Conservation (phyloP, 768 basidiomycete species). For the Hypsizygus marmoreus region DNA sequence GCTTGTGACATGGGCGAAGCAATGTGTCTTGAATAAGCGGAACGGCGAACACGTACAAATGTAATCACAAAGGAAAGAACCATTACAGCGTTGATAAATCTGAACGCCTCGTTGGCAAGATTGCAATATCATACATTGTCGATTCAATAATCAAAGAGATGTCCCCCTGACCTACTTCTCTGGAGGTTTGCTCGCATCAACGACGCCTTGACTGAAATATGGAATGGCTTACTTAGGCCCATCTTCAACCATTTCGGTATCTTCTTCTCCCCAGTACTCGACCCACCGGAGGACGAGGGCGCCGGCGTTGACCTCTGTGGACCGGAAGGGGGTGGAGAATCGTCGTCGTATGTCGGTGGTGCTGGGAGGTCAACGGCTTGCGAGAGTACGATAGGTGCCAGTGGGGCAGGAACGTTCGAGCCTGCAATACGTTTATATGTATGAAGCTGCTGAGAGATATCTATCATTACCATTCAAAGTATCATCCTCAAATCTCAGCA, state of each 20-base stretch:
- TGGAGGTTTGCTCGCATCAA: neutral
- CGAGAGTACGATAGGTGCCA: slow-evolving; percentile 55
- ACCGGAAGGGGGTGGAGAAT: slow-evolving; percentile 5
- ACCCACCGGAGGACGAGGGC: slow-evolving; percentile 3
- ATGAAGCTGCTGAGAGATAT: slow-evolving; percentile 3
- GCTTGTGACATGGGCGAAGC: too few species aligned
- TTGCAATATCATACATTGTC: too few species aligned
- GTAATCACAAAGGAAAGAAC: too few species aligned
- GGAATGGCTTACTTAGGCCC: slow-evolving; percentile 51
- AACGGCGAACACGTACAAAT: too few species aligned
- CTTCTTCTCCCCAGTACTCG: slow-evolving; percentile 47
- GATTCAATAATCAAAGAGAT: too few species aligned
- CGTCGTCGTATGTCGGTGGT: slow-evolving; percentile 42
- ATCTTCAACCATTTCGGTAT: slow-evolving; percentile 82
- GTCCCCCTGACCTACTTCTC: slow-evolving; percentile 13
- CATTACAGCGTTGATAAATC: too few species aligned
- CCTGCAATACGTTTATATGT: slow-evolving; percentile 36
- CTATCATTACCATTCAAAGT: slow-evolving; percentile 61
- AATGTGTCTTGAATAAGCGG: too few species aligned
- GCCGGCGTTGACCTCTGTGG: slow-evolving; percentile 7
- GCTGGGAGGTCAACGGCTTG: slow-evolving; percentile 68
- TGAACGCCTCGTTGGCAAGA: too few species aligned
- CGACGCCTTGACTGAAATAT: neutral
- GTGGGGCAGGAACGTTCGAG: slow-evolving; percentile 60
- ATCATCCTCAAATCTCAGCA: slow-evolving; percentile 76